phyloP scores from a whole-genome alignment of 2,329 filamentous ascomycete species.

The Monosporascus sp. region DNA sequence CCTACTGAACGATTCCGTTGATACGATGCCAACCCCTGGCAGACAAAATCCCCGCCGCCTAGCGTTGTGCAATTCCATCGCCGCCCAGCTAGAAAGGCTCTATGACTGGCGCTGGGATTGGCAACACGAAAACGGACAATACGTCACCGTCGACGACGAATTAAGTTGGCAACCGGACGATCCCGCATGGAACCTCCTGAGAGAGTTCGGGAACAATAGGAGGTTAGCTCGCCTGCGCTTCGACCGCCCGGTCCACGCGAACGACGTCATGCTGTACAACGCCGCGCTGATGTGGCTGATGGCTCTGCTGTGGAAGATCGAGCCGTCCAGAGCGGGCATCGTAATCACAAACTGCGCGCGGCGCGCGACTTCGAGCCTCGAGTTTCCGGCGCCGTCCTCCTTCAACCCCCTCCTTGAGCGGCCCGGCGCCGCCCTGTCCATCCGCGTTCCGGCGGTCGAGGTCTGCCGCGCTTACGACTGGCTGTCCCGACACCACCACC shows the following conservation, averaged over 20 bases:
- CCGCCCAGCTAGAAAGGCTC: conserved; percentile 9
- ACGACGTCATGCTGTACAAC: conserved; percentile 15
- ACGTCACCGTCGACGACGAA: conserved; percentile 1
- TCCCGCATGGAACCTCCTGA: not conserved
- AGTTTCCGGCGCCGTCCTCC: not conserved
- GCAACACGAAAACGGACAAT: conserved; percentile 10
- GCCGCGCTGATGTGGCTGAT: conserved; percentile 12
- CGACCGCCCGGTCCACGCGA: conserved; percentile 5
- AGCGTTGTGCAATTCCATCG: conserved; percentile 4
- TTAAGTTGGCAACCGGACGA: conserved; percentile 1
- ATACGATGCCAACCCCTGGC: too few species aligned
- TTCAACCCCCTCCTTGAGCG: conserved; percentile 11
- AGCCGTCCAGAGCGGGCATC: conserved; percentile 5
- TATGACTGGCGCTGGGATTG: conserved; percentile 15
- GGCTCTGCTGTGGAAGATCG: conserved; percentile 13
- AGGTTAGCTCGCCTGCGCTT: conserved; percentile 7
- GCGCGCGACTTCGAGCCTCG: conserved; percentile 1
- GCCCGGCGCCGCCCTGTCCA: conserved; percentile 9
- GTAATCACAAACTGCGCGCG: conserved; percentile 9
- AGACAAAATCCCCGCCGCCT: not conserved
- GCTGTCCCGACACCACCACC: conserved; percentile 11
- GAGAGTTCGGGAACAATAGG: not conserved
- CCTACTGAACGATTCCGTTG: too few species aligned
- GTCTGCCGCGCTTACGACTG: conserved; percentile 13
- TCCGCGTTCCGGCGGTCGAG: conserved; percentile 13